These are phyloP conservation scores for Pleurotus ostreatus DNA, from an alignment of 768 basidiomycete species.

Conservation along the genomic window DNA sequence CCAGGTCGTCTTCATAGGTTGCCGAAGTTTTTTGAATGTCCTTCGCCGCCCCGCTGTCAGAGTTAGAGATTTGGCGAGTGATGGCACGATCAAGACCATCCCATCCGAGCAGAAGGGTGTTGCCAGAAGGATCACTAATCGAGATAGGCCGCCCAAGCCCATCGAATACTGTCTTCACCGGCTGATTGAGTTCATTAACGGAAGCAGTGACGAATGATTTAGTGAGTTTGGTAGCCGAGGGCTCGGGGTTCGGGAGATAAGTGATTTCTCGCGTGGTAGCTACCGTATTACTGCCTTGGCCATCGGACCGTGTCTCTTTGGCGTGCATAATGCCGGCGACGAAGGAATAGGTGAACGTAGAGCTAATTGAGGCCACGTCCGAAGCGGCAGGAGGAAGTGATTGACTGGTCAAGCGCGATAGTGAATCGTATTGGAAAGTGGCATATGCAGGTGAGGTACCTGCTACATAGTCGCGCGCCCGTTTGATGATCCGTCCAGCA, in stretches of 20 bases:
- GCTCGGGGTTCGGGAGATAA: conserved; percentile 11
- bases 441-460: conserved; percentile 8
- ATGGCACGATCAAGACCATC: conserved; percentile 8
- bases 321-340: neutral
- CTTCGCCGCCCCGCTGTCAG: neutral
- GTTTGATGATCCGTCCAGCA: neutral
- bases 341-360: neutral
- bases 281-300: neutral
- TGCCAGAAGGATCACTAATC: conserved; percentile 7
- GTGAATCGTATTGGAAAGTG: conserved; percentile 9
- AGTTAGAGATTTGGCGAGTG: neutral
- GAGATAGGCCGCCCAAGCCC: conserved; percentile 7
- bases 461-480: conserved; percentile 2
- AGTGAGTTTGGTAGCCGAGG: conserved; percentile 8
- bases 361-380: neutral
- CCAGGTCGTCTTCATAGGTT: neutral
- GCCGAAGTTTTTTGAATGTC: neutral
- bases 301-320: neutral
- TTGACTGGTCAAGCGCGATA: conserved; percentile 7
- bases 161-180: conserved; percentile 8
- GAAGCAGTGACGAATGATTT: conserved; percentile 9
- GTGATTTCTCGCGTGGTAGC: neutral
- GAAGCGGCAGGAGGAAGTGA: conserved; percentile 6
- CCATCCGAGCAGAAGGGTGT: conserved; percentile 6
- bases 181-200: conserved; percentile 7